A percentile compares a stretch with the other conserved stretches of the same genome.
phyloP scores from a whole-genome alignment of 2,329 filamentous ascomycete species.

The Ophiognomonia clavigignenti-juglandacearum region DNA sequence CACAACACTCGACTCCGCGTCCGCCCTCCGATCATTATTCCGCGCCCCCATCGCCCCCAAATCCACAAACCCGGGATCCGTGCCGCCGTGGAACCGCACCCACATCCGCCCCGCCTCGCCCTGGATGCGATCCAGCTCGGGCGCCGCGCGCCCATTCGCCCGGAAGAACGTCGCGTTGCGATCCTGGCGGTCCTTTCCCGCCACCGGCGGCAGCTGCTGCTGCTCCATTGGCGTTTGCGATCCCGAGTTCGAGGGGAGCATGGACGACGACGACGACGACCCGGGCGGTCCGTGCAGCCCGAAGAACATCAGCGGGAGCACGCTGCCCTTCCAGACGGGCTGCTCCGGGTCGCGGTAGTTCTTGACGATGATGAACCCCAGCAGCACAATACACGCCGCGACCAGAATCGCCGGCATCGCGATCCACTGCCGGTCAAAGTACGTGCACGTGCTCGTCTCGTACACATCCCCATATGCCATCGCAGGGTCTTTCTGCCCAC shows the following conservation, averaged over 20 bases:
- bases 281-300: constrained; percentile 4
- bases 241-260: not conserved
- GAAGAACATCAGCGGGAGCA: constrained; percentile 16
- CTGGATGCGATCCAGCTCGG: constrained; percentile 10
- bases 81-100: constrained; percentile 14
- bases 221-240: not conserved
- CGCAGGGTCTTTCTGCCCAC: not conserved
- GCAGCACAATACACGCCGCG: constrained; percentile 10
- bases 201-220: too few species aligned
- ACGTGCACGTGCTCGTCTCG: constrained; percentile 15
- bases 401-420: constrained; percentile 14
- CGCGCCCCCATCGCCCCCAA: not conserved
- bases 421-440: constrained; percentile 16
- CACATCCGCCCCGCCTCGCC: constrained; percentile 12
- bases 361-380: constrained; percentile 13
- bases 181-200: not conserved
- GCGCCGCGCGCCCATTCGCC: constrained; percentile 7
- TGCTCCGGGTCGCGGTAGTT: constrained; percentile 19
- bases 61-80: constrained; percentile 7
- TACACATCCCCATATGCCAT: constrained; percentile 10
- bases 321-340: constrained; percentile 15
- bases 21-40: not conserved
- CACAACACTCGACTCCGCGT: not conserved
- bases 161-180: constrained; percentile 1
- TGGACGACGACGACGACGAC: not conserved